Evolutionary conservation across 345 rosid species (phyloP).

Genomic region (Sonneratia alba): DNA sequence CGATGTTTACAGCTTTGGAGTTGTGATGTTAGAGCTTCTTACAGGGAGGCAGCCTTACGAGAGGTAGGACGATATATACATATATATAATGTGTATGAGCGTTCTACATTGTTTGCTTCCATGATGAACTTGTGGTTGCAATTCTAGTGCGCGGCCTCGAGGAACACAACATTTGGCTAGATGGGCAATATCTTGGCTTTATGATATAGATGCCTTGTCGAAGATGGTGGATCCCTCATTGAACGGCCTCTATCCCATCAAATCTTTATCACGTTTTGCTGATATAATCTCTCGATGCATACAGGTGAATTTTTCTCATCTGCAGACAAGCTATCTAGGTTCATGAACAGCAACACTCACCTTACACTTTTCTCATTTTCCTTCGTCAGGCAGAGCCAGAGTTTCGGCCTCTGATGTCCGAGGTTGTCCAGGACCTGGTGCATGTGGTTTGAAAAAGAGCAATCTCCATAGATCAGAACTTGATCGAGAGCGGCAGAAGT

Average conservation of each 20-base stretch:
- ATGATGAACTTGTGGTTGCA: background rate
- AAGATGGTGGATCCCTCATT: slow-evolving; percentile 81
- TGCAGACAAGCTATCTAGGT: background rate
- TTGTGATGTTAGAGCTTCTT: slow-evolving; percentile 91
- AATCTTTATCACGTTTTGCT: slow-evolving; percentile 87
- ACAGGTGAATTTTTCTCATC: slow-evolving; percentile 37
- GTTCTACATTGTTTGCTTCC: background rate
- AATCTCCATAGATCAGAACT: background rate
- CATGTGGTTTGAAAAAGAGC: slow-evolving; percentile 30
- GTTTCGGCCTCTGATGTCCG: slow-evolving; percentile 78
- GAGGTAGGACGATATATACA: slow-evolving; percentile 30
- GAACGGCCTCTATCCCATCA: slow-evolving; percentile 55
- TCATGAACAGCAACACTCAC: background rate
- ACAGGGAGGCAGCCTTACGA: slow-evolving; percentile 72
- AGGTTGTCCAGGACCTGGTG: slow-evolving; percentile 76
- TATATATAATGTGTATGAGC: background rate
- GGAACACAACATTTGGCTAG: slow-evolving; percentile 73
- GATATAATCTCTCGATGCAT: slow-evolving; percentile 82
- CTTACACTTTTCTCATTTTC: background rate
- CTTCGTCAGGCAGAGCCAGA: slow-evolving; percentile 68
- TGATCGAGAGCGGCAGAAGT: background rate
- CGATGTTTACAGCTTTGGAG: slow-evolving; percentile 89
- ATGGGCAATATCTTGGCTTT: slow-evolving; percentile 88
- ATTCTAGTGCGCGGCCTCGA: slow-evolving; percentile 54
- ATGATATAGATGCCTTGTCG: slow-evolving; percentile 71